Evolutionary conservation across 345 rosid species (phyloP).

Genomic region (Physaria fendleri): DNA sequence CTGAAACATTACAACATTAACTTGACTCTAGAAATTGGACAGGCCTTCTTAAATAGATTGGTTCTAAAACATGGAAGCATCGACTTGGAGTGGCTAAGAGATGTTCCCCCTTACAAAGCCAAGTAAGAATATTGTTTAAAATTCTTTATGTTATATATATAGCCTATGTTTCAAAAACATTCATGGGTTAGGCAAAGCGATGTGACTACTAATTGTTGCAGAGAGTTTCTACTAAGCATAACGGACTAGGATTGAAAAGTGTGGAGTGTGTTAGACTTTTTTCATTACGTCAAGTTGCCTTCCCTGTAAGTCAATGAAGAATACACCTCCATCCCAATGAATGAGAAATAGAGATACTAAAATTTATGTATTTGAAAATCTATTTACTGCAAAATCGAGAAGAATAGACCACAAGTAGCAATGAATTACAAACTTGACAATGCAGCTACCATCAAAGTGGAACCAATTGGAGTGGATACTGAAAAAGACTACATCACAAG

Average conservation of each 20-base stretch:
- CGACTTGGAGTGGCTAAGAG: conserved; percentile 89
- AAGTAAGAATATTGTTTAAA: conserved; percentile 46
- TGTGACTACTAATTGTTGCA: conserved; percentile 26
- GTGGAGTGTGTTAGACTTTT: conserved; percentile 92
- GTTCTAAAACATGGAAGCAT: conserved; percentile 60
- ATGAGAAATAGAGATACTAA: conserved; percentile 5
- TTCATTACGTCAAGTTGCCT: conserved; percentile 82
- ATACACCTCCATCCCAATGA: neutral
- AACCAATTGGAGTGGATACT: conserved; percentile 14
- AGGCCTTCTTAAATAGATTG: conserved; percentile 76
- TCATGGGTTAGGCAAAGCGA: neutral
- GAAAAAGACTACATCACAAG: conserved; percentile 44
- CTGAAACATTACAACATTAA: neutral
- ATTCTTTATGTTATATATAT: neutral
- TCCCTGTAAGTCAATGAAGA: conserved; percentile 55
- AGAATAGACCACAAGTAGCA: conserved; percentile 17
- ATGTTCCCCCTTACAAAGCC: conserved; percentile 73
- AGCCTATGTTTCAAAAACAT: neutral
- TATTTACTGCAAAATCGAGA: conserved; percentile 37
- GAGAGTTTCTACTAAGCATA: conserved; percentile 75
- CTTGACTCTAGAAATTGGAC: conserved; percentile 23
- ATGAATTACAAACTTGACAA: conserved; percentile 19
- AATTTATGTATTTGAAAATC: too few relatives aligned
- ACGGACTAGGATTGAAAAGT: conserved; percentile 82
- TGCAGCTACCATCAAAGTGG: too few relatives aligned